Conservation (phyloP, 805 yeast species). For the Pichia rugopelliculosa region DNA sequence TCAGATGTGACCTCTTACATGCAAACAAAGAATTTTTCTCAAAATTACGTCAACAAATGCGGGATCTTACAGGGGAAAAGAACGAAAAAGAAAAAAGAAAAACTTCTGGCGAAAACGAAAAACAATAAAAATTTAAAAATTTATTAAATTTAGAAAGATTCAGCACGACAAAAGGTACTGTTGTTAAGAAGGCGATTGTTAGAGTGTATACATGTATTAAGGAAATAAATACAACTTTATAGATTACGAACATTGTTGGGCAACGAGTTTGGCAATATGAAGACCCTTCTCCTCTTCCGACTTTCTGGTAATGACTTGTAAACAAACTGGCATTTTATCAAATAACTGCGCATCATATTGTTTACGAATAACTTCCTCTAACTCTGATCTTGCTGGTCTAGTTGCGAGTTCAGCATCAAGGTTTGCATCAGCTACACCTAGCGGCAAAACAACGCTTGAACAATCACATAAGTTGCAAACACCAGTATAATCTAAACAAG, state of each 20-base stretch:
- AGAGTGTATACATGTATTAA: no score
- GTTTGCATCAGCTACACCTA: conserved; percentile 42
- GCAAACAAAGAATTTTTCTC: no score
- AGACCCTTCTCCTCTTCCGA: conserved; percentile 53
- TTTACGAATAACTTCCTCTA: conserved; percentile 38
- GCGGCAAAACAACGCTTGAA: conserved; percentile 46
- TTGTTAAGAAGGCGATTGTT: no score
- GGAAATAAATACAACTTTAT: no score
- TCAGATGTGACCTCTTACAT: no score
- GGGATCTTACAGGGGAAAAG: not conserved
- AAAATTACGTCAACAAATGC: not conserved
- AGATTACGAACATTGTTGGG: not conserved
- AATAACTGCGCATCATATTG: conserved; percentile 40
- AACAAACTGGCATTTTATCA: conserved; percentile 54
- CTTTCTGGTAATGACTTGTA: conserved; percentile 58
- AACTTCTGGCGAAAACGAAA: no score
- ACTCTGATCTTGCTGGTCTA: conserved; percentile 29
- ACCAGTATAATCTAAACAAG: conserved; percentile 41
- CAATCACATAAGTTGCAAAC: conserved; percentile 45
- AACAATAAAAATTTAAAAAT: no score
- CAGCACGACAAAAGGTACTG: no score
- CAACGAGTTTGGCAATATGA: conserved; percentile 10
- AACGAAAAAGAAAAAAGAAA: not conserved
- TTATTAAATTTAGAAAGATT: no score
- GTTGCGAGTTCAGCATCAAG: conserved; percentile 28